phyloP scores from a whole-genome alignment of 257 asterid genomes.

The Solanum habrochaites region DNA sequence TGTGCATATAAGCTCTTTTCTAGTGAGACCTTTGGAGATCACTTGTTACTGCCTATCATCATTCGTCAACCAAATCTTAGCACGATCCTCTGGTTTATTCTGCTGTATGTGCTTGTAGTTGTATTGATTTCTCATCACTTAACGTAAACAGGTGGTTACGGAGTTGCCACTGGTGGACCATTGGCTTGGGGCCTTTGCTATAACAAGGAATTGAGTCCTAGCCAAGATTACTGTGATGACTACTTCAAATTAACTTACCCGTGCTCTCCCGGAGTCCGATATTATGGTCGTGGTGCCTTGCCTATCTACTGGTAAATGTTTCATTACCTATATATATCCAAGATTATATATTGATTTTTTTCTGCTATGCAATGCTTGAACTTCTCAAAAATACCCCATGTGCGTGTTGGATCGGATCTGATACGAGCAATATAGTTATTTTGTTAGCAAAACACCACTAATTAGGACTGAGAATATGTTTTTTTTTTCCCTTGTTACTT shows the following conservation, averaged over 20 bases:
- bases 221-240: conserved; percentile 23
- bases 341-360: neutral
- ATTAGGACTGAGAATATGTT: neutral
- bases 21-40: neutral
- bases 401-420: neutral
- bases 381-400: neutral
- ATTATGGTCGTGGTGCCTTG: conserved; percentile 88
- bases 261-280: conserved; percentile 65
- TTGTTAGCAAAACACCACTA: neutral
- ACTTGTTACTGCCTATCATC: neutral
- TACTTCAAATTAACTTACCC: conserved; percentile 33
- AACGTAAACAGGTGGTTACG: conserved; percentile 55
- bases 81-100: neutral
- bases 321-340: neutral
- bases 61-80: neutral
- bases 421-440: neutral
- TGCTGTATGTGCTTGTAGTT: neutral
- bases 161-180: conserved; percentile 93
- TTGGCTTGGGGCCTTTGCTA: conserved; percentile 91
- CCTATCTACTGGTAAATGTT: conserved; percentile 66
- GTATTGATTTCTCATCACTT: neutral
- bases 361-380: neutral
- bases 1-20: neutral
- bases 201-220: conserved; percentile 44
- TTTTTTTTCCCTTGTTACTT: neutral